These are phyloP conservation scores for Pseudocercospora musae DNA, from an alignment of 2,329 filamentous ascomycete genomes.

Conservation along the genomic window DNA sequence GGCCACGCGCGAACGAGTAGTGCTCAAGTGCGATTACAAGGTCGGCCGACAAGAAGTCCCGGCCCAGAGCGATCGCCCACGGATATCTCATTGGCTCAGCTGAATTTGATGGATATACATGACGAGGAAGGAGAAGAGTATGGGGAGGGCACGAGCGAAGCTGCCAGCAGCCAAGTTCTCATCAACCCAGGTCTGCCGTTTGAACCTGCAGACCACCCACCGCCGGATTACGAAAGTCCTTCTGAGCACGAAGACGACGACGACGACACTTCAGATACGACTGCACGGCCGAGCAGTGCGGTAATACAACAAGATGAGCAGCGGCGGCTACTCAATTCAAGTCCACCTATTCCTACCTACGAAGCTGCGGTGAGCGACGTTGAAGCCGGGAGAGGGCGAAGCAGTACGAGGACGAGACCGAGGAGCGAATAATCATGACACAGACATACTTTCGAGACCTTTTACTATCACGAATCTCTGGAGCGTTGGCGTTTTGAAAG, in stretches of 20 bases:
- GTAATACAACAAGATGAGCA: conserved; percentile 12
- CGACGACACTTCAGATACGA: conserved; percentile 23
- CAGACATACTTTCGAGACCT: neutral
- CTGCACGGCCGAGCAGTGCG: conserved; percentile 23
- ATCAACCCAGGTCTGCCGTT: conserved; percentile 29
- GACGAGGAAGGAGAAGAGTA: conserved; percentile 42
- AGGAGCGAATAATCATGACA: conserved; percentile 21
- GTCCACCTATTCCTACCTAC: conserved; percentile 77
- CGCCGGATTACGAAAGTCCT: conserved; percentile 51
- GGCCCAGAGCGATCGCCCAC: conserved; percentile 88
- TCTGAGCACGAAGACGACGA: conserved; percentile 27
- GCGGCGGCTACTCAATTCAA: conserved; percentile 15
- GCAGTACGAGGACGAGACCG: conserved; percentile 23
- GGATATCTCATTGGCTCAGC: conserved; percentile 88
- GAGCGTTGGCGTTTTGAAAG: neutral
- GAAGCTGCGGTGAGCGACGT: conserved; percentile 61
- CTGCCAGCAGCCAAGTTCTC: conserved; percentile 19
- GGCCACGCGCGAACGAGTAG: conserved; percentile 72
- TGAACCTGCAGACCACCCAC: conserved; percentile 37
- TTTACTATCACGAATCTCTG: neutral
- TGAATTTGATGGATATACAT: conserved; percentile 64
- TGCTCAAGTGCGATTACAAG: conserved; percentile 70
- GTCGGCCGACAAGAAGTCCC: conserved; percentile 69
- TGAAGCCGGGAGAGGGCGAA: conserved; percentile 28
- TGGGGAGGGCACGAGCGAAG: conserved; percentile 27